phyloP scores from a whole-genome alignment of 2,329 filamentous ascomycete genomes.

The Calonectria fujianensis region DNA sequence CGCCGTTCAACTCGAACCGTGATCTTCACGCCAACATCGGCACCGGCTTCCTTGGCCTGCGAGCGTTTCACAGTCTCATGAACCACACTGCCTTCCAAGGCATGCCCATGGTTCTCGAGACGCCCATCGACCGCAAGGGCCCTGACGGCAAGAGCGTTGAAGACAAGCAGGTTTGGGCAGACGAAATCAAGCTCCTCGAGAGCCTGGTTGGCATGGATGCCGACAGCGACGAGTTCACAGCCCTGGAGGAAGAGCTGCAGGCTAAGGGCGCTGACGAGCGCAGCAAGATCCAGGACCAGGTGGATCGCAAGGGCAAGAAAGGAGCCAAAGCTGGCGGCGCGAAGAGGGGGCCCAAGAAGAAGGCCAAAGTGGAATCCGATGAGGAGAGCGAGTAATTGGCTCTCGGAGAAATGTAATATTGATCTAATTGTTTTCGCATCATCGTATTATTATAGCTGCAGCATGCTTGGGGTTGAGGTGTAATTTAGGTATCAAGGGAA shows the following conservation, averaged over 20 bases:
- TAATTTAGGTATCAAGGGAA: constrained; percentile 21
- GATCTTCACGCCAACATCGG: constrained; percentile 98
- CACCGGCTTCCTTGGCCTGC: constrained; percentile 92
- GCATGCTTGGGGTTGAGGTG: constrained; percentile 4
- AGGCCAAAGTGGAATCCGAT: constrained; percentile 57
- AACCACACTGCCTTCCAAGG: constrained; percentile 86
- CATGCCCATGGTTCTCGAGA: constrained; percentile 95
- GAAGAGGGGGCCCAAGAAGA: constrained; percentile 61
- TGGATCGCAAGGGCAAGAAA: constrained; percentile 82
- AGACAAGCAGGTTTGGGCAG: constrained; percentile 90
- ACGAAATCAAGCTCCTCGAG: constrained; percentile 96
- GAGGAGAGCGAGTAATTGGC: constrained; percentile 58
- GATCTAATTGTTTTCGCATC: neutral
- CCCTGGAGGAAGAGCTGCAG: constrained; percentile 79
- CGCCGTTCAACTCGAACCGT: constrained; percentile 85
- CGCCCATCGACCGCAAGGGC: constrained; percentile 87
- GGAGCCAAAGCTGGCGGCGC: constrained; percentile 59
- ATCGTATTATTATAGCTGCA: neutral
- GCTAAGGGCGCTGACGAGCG: constrained; percentile 82
- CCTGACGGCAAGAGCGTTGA: constrained; percentile 80
- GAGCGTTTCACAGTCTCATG: constrained; percentile 93
- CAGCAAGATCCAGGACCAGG: constrained; percentile 84
- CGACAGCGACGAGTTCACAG: constrained; percentile 82
- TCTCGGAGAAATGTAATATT: neutral
- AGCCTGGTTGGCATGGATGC: constrained; percentile 89